Evolutionary conservation across 1,139 yeast genomes (phyloP).

Genomic region (Candida pseudoviswanathii): DNA sequence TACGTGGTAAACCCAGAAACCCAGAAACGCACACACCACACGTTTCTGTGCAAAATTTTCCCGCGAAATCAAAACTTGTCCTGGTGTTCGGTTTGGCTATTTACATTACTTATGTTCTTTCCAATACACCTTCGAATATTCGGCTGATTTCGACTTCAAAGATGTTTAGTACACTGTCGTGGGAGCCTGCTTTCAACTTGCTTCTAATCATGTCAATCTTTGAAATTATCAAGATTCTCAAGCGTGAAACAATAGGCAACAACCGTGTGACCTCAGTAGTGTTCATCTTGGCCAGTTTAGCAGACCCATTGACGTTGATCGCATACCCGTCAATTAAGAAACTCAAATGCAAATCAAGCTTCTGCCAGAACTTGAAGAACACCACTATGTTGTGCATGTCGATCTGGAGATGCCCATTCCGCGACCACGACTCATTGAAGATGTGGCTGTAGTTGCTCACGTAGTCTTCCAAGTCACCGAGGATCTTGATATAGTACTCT

Average conservation of each 20-base stretch:
- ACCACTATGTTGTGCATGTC: slow-evolving; percentile 22
- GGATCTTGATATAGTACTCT: slow-evolving; percentile 59
- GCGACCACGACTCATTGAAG: slow-evolving; percentile 9
- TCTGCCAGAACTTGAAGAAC: slow-evolving; percentile 43
- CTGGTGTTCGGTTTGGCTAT: neutral
- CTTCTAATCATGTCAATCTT: slow-evolving; percentile 19
- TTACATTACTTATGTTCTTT: slow-evolving; percentile 14
- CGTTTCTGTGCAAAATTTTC: too few relatives aligned
- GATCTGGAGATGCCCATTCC: slow-evolving; percentile 3
- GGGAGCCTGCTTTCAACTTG: slow-evolving; percentile 10
- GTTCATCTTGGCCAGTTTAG: slow-evolving; percentile 24
- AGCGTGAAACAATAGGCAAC: slow-evolving; percentile 47
- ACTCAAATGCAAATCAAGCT: slow-evolving; percentile 44
- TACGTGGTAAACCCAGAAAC: too few relatives aligned
- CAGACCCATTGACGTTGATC: slow-evolving; percentile 7
- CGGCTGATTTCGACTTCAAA: slow-evolving; percentile 40
- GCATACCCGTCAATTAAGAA: slow-evolving; percentile 43
- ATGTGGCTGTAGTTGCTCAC: slow-evolving; percentile 41
- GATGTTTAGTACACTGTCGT: slow-evolving; percentile 23
- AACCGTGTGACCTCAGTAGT: slow-evolving; percentile 51
- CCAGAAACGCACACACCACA: too few relatives aligned
- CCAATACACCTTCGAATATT: slow-evolving; percentile 43
- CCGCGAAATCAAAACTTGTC: neutral
- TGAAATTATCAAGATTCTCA: slow-evolving; percentile 39
- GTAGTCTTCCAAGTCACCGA: slow-evolving; percentile 71